phyloP scores from a whole-genome alignment of 768 basidiomycete genomes.

The Pleurotus ostreatus region DNA sequence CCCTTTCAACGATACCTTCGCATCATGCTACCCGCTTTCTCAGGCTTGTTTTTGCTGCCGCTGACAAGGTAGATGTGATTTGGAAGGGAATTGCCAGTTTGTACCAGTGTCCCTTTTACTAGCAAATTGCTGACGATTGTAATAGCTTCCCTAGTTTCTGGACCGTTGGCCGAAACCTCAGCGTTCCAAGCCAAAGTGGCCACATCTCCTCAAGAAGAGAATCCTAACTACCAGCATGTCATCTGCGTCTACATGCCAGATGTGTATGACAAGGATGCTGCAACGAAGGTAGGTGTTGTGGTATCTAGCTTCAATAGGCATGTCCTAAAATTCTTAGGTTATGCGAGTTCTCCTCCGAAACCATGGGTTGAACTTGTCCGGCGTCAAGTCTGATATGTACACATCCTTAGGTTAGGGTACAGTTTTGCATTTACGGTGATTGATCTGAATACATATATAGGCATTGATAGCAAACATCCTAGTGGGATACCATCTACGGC shows the following conservation, averaged over 20 bases:
- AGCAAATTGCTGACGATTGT: neutral
- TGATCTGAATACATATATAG: conserved; percentile 23
- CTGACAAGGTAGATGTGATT: conserved; percentile 59
- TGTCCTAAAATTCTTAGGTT: conserved; percentile 35
- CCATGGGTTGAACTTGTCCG: conserved; percentile 61
- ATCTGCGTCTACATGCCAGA: conserved; percentile 72
- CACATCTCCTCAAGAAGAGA: conserved; percentile 49
- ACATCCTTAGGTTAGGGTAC: conserved; percentile 46
- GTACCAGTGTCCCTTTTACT: conserved; percentile 14
- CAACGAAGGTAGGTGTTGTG: conserved; percentile 41
- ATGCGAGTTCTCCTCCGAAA: conserved; percentile 65
- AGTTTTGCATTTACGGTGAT: neutral
- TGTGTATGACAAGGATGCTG: conserved; percentile 60
- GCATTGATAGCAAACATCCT: conserved; percentile 72
- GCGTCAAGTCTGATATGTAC: conserved; percentile 72
- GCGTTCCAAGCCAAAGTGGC: conserved; percentile 61
- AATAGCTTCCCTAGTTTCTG: conserved; percentile 60
- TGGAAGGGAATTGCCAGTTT: conserved; percentile 62
- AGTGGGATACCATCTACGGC: conserved; percentile 73
- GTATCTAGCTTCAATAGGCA: neutral
- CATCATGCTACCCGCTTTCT: neutral
- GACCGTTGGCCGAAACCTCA: conserved; percentile 56
- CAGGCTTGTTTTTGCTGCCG: conserved; percentile 65
- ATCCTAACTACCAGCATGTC: conserved; percentile 52
- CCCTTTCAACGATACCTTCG: no score